phyloP scores from a whole-genome alignment of 495 filamentous ascomycete genomes.

The Podospora pseudopauciseta region DNA sequence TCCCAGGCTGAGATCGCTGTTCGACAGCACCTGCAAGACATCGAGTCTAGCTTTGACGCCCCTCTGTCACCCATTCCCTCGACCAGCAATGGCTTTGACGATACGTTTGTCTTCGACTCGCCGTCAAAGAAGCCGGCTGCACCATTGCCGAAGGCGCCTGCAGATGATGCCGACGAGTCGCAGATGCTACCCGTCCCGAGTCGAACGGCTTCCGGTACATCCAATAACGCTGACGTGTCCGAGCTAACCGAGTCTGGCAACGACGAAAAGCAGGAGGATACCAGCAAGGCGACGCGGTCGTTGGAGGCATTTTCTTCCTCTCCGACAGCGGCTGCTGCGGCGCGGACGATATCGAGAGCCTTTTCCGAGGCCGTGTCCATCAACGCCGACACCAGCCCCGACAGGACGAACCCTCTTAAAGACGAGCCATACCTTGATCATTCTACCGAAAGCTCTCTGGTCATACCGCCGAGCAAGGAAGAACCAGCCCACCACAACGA shows the following conservation, averaged over 20 bases:
- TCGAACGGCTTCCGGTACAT: conserved; percentile 19
- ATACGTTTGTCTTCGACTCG: conserved; percentile 62
- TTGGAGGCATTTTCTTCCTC: conserved; percentile 63
- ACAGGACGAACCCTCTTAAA: conserved; percentile 1
- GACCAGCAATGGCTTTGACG: conserved; percentile 50
- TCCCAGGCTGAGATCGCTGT: conserved; percentile 46
- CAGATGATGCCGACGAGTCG: conserved; percentile 23
- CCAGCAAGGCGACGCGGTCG: conserved; percentile 49
- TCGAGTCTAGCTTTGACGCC: conserved; percentile 80
- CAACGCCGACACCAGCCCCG: conserved; percentile 12
- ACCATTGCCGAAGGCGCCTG: conserved; percentile 5
- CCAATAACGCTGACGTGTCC: conserved; percentile 21
- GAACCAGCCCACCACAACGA: conserved; percentile 23
- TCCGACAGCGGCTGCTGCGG: conserved; percentile 61
- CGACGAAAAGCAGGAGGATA: conserved; percentile 36
- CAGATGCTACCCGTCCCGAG: conserved; percentile 25
- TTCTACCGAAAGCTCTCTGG: not conserved
- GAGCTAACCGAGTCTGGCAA: conserved; percentile 19
- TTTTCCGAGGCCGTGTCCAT: conserved; percentile 43
- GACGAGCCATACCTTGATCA: conserved; percentile 7
- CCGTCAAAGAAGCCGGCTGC: conserved; percentile 30
- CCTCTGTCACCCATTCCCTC: conserved; percentile 48
- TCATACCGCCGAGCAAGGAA: not conserved
- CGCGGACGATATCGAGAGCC: conserved; percentile 52
- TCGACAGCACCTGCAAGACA: conserved; percentile 66